A percentile compares a stretch with the other conserved stretches of the same genome.
phyloP scores from a whole-genome alignment of 2,329 filamentous ascomycete genomes.

The Fusarium secorum region DNA sequence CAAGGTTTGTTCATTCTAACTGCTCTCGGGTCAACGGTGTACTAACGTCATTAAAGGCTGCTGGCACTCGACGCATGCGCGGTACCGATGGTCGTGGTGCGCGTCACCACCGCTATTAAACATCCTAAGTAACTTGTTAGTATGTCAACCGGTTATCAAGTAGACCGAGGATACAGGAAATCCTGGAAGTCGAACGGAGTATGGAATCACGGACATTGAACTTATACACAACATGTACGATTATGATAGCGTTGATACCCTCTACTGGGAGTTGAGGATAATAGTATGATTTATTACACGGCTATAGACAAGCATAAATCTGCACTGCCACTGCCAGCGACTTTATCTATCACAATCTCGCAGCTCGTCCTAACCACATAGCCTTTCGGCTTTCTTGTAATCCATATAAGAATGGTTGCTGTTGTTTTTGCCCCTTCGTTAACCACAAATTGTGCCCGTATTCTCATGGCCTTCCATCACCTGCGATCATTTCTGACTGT shows the following conservation, averaged over 20 bases:
- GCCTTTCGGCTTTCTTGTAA: not conserved
- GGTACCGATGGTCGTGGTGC: constrained; percentile 75
- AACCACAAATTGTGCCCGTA: not conserved
- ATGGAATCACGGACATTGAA: not conserved
- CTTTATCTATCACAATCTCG: constrained; percentile 24
- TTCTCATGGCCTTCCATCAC: too few relatives aligned
- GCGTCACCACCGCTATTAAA: constrained; percentile 44
- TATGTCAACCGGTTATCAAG: not conserved
- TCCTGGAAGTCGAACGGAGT: not conserved
- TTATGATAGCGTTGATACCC: constrained; percentile 35
- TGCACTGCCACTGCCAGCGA: constrained; percentile 11
- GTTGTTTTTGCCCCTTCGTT: too few relatives aligned
- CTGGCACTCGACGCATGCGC: constrained; percentile 76
- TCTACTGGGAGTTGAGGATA: constrained; percentile 21
- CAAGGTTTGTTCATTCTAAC: constrained; percentile 62
- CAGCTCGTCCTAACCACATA: not conserved
- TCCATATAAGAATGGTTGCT: not conserved
- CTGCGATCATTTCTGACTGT: not conserved
- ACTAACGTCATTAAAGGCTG: constrained; percentile 60
- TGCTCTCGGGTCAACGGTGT: not conserved
- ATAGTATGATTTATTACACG: constrained; percentile 17
- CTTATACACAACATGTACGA: constrained; percentile 27
- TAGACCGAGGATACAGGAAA: not conserved
- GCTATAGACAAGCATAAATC: constrained; percentile 8
- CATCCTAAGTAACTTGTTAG: not conserved